Base-by-base conservation (phyloP, 805 yeast species). In the Yamadazyma nakazawae region DNA sequence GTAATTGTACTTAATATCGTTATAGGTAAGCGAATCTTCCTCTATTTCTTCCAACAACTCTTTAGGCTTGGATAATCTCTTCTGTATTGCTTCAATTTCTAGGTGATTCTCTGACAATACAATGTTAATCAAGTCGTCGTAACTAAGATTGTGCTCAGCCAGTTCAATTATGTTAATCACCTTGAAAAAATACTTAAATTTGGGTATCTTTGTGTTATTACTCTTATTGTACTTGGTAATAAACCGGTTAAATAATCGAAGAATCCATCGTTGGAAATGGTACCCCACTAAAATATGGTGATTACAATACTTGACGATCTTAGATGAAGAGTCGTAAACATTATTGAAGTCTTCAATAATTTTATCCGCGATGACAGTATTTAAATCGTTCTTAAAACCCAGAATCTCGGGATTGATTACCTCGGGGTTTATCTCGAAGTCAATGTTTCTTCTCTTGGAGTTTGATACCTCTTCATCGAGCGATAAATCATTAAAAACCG, bases 181-280 rank as follows among this genome's bases (percentile, higher is more conserved):
- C 39, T 60, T 62, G 25, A 54, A 53, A 49, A 59, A 66, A 21
- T 34, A 44, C 19, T 47, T 52, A 34, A 64, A 61, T 8, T 54
- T 54, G 26, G 54, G 53, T 18, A 58, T 47, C 9, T 32, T 42
- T 13, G 56, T 50, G 16, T 50, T 44, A 26, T 55, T 48, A 24
- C 40, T 34, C 25, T 43, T 38, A 49, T 67, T 68, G 47, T 62
- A 70, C 39, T 60, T 57, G 34, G 51, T 50, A 5, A 67, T 52
- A 51, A 69, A 72, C 19, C 56, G 41, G 51, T 69, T 70, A 54
- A 71, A 70, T 43, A 72, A 53, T 34, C 69, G 52, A 12, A 64
- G 41, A 10, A 61, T 55, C 76, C 76, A 72, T 37, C 43, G 34
- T 47, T 70, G 70, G 49, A 68, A 69, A 34, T 56, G 59, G 25